These are phyloP conservation scores for Alternaria ethzedia DNA, from an alignment of 2,329 filamentous ascomycete genomes.

Conservation along the genomic window DNA sequence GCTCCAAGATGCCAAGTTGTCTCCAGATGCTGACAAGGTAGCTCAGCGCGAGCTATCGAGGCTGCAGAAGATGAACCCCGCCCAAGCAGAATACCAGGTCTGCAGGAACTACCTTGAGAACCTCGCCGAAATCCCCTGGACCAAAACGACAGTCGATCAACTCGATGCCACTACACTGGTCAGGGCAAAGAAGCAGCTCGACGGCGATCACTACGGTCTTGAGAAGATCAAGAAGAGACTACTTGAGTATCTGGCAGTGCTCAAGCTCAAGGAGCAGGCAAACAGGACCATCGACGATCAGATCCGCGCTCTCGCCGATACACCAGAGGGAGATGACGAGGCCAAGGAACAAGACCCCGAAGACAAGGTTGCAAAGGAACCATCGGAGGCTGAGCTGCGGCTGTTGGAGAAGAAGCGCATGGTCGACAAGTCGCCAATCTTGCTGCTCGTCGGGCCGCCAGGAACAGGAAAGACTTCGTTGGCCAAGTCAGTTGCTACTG, in stretches of 20 bases:
- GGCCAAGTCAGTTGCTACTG: conserved; percentile 89
- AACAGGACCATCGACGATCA: conserved; percentile 84
- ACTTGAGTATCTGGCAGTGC: conserved; percentile 93
- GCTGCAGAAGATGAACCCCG: conserved; percentile 92
- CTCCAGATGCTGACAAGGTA: conserved; percentile 85
- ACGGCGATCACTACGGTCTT: conserved; percentile 94
- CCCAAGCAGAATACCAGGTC: conserved; percentile 95
- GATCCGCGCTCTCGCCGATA: conserved; percentile 64
- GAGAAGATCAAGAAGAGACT: conserved; percentile 97
- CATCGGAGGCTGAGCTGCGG: conserved; percentile 66
- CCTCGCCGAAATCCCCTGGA: conserved; percentile 92
- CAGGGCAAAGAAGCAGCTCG: conserved; percentile 84
- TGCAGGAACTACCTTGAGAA: conserved; percentile 94
- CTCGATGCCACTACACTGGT: conserved; percentile 80
- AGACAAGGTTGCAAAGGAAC: conserved; percentile 48
- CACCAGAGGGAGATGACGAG: conserved; percentile 45
- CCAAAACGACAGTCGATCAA: conserved; percentile 80
- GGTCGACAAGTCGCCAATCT: conserved; percentile 93
- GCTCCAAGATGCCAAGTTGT: conserved; percentile 79
- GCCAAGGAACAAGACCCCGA: conserved; percentile 48
- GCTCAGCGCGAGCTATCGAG: conserved; percentile 87
- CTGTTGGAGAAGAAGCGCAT: conserved; percentile 81
- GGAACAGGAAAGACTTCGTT: conserved; percentile 96
- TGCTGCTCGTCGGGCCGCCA: conserved; percentile 90
- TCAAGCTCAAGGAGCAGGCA: conserved; percentile 90